These are phyloP conservation scores for Phaffomyces opuntiae DNA, from an alignment of 805 yeast genomes.

Conservation along the genomic window DNA sequence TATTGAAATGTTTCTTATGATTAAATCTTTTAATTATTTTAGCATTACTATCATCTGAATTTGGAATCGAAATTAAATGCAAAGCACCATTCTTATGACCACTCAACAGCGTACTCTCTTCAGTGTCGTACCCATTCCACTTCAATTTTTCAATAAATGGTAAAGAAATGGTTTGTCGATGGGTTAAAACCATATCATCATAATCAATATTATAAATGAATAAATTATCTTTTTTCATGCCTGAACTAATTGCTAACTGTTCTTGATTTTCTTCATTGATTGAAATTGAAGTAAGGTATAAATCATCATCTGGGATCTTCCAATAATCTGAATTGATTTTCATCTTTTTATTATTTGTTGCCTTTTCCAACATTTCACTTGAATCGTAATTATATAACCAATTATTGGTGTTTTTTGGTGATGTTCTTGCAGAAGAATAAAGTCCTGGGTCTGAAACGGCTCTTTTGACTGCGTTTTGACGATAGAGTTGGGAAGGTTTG, in stretches of 20 bases:
- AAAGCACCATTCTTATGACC: slow-evolving; percentile 76
- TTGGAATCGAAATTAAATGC: slow-evolving; percentile 66
- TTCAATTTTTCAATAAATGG: slow-evolving; percentile 47
- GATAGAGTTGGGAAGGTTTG: slow-evolving; percentile 19
- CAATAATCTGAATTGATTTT: slow-evolving; percentile 26
- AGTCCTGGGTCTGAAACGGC: slow-evolving; percentile 10
- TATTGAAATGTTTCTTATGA: slow-evolving; percentile 57
- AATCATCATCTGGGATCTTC: slow-evolving; percentile 26
- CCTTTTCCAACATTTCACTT: slow-evolving; percentile 34
- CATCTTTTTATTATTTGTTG: slow-evolving; percentile 33
- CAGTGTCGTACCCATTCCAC: slow-evolving; percentile 39
- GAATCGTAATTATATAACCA: slow-evolving; percentile 15
- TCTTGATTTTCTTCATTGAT: slow-evolving; percentile 21
- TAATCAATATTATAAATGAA: slow-evolving; percentile 43
- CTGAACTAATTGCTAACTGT: slow-evolving; percentile 48
- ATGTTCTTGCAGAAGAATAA: neutral
- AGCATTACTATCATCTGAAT: slow-evolving; percentile 46
- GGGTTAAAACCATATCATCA: slow-evolving; percentile 38
- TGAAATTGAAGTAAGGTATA: slow-evolving; percentile 40
- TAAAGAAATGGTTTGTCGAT: slow-evolving; percentile 50
- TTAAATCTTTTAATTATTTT: slow-evolving; percentile 73
- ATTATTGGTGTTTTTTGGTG: slow-evolving; percentile 9
- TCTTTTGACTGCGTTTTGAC: slow-evolving; percentile 23
- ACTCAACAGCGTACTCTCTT: slow-evolving; percentile 42
- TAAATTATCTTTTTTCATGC: slow-evolving; percentile 36